Evolutionary conservation across 768 basidiomycete genomes (phyloP).

Genomic region (Amanita phalloides): DNA sequence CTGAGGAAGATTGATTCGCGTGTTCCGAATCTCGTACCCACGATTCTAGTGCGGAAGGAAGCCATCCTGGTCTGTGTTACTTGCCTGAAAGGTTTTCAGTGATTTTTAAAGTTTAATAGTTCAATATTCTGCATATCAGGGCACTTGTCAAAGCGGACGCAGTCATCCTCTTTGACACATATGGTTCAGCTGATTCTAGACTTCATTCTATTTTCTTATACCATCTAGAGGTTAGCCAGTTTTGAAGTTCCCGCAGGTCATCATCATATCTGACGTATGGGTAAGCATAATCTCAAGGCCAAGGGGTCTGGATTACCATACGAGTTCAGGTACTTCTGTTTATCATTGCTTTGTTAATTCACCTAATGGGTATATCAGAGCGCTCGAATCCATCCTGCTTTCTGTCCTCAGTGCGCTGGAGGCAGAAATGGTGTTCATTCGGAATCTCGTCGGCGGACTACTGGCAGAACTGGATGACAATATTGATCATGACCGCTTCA

Average conservation of each 20-base stretch:
- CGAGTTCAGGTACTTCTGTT: slow-evolving; percentile 57
- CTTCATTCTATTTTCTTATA: slow-evolving; percentile 84
- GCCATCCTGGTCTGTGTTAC: slow-evolving; percentile 63
- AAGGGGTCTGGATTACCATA: slow-evolving; percentile 67
- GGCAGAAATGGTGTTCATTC: slow-evolving; percentile 92
- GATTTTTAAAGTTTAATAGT: slow-evolving; percentile 27
- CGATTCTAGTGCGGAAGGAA: slow-evolving; percentile 82
- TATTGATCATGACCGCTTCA: slow-evolving; percentile 92
- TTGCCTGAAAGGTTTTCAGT: not conserved
- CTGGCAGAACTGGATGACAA: slow-evolving; percentile 91
- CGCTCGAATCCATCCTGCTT: slow-evolving; percentile 85
- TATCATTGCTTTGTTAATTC: slow-evolving; percentile 6
- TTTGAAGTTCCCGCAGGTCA: not conserved
- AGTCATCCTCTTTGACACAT: slow-evolving; percentile 87
- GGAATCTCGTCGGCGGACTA: slow-evolving; percentile 81
- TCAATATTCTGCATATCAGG: slow-evolving; percentile 92
- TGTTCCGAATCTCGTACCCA: slow-evolving; percentile 89
- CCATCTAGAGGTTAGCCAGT: slow-evolving; percentile 58
- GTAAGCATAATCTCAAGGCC: slow-evolving; percentile 73
- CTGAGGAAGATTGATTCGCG: slow-evolving; percentile 93
- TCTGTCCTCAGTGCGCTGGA: slow-evolving; percentile 90
- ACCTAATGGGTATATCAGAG: slow-evolving; percentile 34
- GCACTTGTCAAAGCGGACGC: slow-evolving; percentile 90
- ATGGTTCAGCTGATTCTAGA: slow-evolving; percentile 77
- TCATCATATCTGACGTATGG: not conserved